Evolutionary conservation across 2,329 filamentous ascomycete species (phyloP), one percentile per base, ranked within the genome.

Genomic region (Penicillium polonicum): DNA sequence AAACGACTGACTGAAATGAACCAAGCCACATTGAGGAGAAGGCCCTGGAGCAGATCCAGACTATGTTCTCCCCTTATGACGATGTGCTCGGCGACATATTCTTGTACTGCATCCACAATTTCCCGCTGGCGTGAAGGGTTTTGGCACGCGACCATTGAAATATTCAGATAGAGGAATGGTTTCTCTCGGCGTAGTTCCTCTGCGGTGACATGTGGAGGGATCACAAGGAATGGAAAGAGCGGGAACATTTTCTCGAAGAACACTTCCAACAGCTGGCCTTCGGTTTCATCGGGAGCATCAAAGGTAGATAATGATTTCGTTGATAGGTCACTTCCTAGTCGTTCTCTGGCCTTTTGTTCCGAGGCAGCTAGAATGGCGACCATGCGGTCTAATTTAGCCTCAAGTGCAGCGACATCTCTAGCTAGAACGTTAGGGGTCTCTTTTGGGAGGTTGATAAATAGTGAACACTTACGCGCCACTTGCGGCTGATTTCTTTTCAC

Each of bases 11-110:
- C 44, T 9, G 49, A 52, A 49, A 65, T 68, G 49, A 70, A 82
- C 80, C 80, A 82, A 23, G 78, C 73, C 53, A 81, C 68, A 41
- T 75, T 74, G 43, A 81, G 70, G 8, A 82, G 59, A 9, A 82
- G 66, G 0, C 79, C 80, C 63, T 82, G 79, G 1, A 82, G 70
- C 3, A 80, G 64, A 55, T 81, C 79, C 9, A 82, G 56, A 17
- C 70, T 73, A 33, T 70, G 70, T 39, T 80, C 73, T 19, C 75
- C 74, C 57, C 75, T 71, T 1, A 79, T 71, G 0, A 83, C 49
- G 48, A 80, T 66, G 35, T 76, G 74, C 21, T 79, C 71, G 6
- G 77, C 73, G 31, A 81, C 63, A 64, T 80, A 78, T 13, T 60
- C 42, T 25, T 55, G 59, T 4, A 65, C 33, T 3, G 23, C 39